Evolutionary conservation across 495 filamentous ascomycete genomes (phyloP).

Genomic region (Bacidia rubella): DNA sequence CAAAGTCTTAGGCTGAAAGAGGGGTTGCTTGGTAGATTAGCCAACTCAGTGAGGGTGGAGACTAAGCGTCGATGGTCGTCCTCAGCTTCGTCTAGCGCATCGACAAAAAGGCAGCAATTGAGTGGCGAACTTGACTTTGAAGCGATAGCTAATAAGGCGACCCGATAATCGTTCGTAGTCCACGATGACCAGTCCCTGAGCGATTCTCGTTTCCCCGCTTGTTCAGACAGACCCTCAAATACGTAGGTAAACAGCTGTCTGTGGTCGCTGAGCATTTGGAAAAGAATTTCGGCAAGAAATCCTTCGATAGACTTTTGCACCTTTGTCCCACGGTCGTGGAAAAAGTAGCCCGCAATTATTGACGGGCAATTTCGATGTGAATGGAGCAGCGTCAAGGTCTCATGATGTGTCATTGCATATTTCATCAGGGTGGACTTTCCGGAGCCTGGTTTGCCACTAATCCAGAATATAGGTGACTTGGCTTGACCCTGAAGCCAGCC

Average conservation of each 20-base stretch:
- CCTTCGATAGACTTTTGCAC: constrained; percentile 17
- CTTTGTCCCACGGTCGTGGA: constrained; percentile 18
- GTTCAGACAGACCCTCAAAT: not conserved
- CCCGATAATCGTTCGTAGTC: constrained; percentile 2
- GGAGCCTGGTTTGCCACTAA: constrained; percentile 34
- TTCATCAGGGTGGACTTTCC: constrained; percentile 36
- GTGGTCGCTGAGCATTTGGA: constrained; percentile 9
- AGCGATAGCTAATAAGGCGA: constrained; percentile 5
- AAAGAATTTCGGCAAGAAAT: constrained; percentile 14
- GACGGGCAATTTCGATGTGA: not conserved
- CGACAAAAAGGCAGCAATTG: constrained; percentile 14
- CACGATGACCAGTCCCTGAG: not conserved
- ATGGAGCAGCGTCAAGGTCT: constrained; percentile 1
- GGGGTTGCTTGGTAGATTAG: not conserved
- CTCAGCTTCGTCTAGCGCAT: constrained; percentile 20
- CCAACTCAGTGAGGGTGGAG: constrained; percentile 7
- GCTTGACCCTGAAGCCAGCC: constrained; percentile 8
- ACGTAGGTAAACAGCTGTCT: constrained; percentile 5
- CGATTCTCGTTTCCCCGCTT: not conserved
- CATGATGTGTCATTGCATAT: constrained; percentile 15
- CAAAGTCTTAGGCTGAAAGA: constrained; percentile 15
- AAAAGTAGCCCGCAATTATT: constrained; percentile 16
- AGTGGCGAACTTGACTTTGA: constrained; percentile 4
- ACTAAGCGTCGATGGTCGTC: constrained; percentile 15
- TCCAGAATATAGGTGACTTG: constrained; percentile 22